Conservation (phyloP, 305 asterid genomes). For the Petunia hybrid region DNA sequence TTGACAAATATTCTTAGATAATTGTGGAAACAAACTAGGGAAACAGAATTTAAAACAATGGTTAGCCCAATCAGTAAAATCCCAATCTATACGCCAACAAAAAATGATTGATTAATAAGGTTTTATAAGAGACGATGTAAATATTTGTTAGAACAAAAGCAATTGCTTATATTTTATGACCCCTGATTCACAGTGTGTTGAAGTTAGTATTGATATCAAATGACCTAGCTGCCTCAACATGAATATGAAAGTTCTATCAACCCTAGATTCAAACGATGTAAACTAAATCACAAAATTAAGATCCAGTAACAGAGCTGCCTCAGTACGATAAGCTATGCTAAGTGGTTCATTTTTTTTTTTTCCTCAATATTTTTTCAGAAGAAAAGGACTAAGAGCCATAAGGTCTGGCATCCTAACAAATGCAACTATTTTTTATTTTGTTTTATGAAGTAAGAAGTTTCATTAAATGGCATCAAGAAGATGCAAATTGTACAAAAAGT, state of each 20-base stretch:
- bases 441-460: too few species aligned
- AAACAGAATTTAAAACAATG: not conserved
- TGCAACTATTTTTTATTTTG: not conserved
- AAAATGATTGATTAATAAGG: not conserved
- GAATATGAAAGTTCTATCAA: not conserved
- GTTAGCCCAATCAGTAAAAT: not conserved
- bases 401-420: constrained; percentile 21
- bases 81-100: not conserved
- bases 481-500: too few species aligned
- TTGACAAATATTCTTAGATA: not conserved
- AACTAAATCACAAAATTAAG: not conserved
- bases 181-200: not conserved
- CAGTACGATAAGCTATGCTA: not conserved
- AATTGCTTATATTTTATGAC: not conserved
- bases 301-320: constrained; percentile 17
- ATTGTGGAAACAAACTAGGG: not conserved
- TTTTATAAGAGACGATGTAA: not conserved
- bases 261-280: not conserved
- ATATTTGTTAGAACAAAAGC: not conserved
- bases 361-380: constrained; percentile 6
- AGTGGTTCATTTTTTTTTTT: not conserved
- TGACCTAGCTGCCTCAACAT: not conserved
- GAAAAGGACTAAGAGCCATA: constrained; percentile 10
- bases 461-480: too few species aligned
- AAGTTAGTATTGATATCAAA: not conserved